Evolutionary conservation across 2,329 filamentous ascomycete species (phyloP), one percentile per base, ranked within the genome.

Genomic region (Paraphoma chrysanthemicola): DNA sequence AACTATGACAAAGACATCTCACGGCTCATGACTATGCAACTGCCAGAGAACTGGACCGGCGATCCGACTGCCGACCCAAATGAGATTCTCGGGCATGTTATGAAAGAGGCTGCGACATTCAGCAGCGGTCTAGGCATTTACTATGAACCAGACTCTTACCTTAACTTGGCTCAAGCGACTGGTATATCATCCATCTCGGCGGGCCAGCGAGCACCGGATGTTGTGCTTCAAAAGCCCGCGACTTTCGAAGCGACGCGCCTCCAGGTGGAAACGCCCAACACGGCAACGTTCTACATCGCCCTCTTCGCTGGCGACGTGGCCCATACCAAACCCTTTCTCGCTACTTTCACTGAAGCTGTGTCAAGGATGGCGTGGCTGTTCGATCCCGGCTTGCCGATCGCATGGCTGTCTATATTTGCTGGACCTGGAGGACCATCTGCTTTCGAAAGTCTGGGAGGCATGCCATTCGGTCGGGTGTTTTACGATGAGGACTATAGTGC

Each of bases 191-290:
- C 51, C 0, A 65, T 80, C 7, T 59, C 56, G 14, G 69, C 81
- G 0, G 82, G 82, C 0, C 74, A 78, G 55, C 73, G 82, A 55
- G 80, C 77, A 5, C 81, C 81, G 5, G 82, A 85, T 63, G 77
- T 82, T 7, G 52, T 69, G 5, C 68, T 85, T 3, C 69, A 77
- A 16, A 80, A 78, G 51, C 81, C 81, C 0, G 81, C 79, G 0
- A 82, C 80, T 0, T 77, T 79, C 18, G 78, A 81, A 49, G 18
- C 62, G 0, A 79, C 79, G 2, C 71, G 81, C 36, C 59, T 85
- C 23, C 79, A 83, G 53, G 70, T 69, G n/a, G 73, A 79, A 44
- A 80, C 79, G 0, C 79, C 76, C 2, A 85, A 83, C 60, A 50
- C 59, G 0, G 78, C 76, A 1, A 63, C 61, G 10, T 84, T 84